Conservation (phyloP, 345 rosid genomes). For the Moricandia arvensis region DNA sequence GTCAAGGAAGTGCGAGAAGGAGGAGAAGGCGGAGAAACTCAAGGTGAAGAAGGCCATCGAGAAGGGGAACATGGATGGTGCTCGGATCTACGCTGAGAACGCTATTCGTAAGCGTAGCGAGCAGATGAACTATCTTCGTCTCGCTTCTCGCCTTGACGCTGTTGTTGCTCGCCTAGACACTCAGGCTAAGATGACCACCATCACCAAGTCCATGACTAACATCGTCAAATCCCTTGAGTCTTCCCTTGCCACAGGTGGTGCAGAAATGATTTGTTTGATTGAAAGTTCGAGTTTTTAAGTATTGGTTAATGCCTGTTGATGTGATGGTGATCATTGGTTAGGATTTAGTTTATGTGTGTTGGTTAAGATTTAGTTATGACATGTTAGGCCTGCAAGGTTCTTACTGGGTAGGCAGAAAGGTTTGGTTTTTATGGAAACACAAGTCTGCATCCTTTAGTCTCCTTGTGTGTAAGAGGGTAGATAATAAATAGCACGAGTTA, state of each 20-base stretch:
- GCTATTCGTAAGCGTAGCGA: constrained; percentile 91
- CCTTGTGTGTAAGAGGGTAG: too few species aligned
- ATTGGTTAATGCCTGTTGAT: not conserved
- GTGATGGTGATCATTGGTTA: not conserved
- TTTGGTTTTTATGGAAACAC: not conserved
- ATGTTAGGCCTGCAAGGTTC: not conserved
- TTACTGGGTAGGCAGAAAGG: not conserved
- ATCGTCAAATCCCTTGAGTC: constrained; percentile 97
- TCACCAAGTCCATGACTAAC: constrained; percentile 80
- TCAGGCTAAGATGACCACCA: constrained; percentile 92
- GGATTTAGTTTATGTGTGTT: not conserved
- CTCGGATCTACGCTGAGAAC: constrained; percentile 96
- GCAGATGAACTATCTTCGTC: constrained; percentile 97
- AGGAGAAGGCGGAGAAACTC: constrained; percentile 91
- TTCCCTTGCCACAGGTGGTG: constrained; percentile 69
- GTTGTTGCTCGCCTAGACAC: constrained; percentile 93
- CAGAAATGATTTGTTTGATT: not conserved
- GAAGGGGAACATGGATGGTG: constrained; percentile 99
- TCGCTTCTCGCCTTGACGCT: constrained; percentile 90
- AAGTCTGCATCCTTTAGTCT: too few species aligned
- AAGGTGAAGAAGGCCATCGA: constrained; percentile 98
- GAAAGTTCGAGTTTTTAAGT: not conserved
- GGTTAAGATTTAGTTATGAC: not conserved
- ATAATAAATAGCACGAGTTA: too few species aligned
- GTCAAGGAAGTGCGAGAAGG: constrained; percentile 95